Percentiles rank a stretch among this genome's conserved stretches.
Evolutionary conservation across 2,329 filamentous ascomycete genomes (phyloP).

Genomic region (Endothia cerciana): DNA sequence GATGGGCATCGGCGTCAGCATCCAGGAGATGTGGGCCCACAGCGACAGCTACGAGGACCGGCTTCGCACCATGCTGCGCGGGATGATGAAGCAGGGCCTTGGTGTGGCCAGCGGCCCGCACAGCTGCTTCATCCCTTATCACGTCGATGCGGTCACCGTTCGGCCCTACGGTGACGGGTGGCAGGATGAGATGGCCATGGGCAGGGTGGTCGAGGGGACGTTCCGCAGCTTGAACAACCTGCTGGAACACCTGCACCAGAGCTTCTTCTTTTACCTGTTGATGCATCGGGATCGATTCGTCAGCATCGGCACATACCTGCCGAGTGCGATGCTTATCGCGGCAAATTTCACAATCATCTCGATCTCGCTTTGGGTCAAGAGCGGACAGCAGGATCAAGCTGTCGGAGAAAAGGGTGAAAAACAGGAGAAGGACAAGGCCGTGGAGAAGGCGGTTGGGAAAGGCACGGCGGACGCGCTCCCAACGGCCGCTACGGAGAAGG

Average conservation of each 20-base stretch:
- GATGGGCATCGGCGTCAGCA: conserved; percentile 82
- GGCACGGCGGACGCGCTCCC: conserved; percentile 31
- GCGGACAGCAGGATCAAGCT: conserved; percentile 57
- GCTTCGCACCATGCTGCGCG: conserved; percentile 84
- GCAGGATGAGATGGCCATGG: conserved; percentile 98
- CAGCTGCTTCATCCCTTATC: conserved; percentile 95
- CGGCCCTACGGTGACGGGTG: conserved; percentile 89
- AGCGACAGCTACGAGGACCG: conserved; percentile 80
- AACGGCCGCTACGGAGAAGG: conserved; percentile 55
- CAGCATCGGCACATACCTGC: conserved; percentile 96
- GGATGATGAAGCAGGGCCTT: conserved; percentile 89
- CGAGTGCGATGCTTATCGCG: conserved; percentile 95
- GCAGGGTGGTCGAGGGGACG: conserved; percentile 84
- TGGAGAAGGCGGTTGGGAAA: conserved; percentile 38
- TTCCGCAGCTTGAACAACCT: conserved; percentile 96
- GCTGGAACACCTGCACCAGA: conserved; percentile 95
- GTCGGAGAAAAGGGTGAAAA: conserved; percentile 29
- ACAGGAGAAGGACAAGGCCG: conserved; percentile 38
- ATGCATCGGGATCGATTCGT: conserved; percentile 93
- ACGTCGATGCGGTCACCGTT: conserved; percentile 93
- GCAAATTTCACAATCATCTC: conserved; percentile 95
- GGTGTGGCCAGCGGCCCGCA: conserved; percentile 90
- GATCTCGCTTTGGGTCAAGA: conserved; percentile 91
- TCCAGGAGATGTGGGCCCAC: conserved; percentile 86
- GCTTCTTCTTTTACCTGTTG: conserved; percentile 98